Percentiles rank a stretch among this genome's conserved stretches.
These are phyloP conservation scores for Trichoderma asperellum DNA, from an alignment of 2,329 filamentous ascomycete genomes.

Conservation along the genomic window DNA sequence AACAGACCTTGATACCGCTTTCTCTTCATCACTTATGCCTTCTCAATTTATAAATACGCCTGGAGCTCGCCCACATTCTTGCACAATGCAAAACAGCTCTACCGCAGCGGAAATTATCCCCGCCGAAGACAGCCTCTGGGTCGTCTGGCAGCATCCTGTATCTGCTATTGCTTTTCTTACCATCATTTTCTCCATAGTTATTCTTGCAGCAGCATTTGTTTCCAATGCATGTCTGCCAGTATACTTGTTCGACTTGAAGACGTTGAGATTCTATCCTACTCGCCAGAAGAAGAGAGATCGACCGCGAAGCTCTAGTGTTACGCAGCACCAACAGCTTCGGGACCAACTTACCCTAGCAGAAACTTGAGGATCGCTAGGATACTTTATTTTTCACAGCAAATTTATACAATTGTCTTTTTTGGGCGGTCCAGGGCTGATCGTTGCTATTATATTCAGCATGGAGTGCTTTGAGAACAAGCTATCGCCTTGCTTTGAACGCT, in stretches of 20 bases:
- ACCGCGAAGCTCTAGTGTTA: background rate
- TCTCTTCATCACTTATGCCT: background rate
- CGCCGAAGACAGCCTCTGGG: background rate
- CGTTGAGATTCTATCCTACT: background rate
- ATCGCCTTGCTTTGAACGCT: slow-evolving; percentile 41
- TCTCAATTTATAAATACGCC: background rate
- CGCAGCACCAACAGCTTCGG: background rate
- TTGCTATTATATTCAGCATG: slow-evolving; percentile 38
- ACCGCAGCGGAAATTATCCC: background rate
- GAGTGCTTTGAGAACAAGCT: slow-evolving; percentile 38
- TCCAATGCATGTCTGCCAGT: slow-evolving; percentile 11
- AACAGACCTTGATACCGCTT: background rate
- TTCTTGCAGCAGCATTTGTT: slow-evolving; percentile 18
- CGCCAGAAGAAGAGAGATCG: background rate
- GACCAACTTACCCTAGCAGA: background rate
- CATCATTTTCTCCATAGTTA: slow-evolving; percentile 19
- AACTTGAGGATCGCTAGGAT: background rate
- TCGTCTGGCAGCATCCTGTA: slow-evolving; percentile 26
- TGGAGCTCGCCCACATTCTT: background rate
- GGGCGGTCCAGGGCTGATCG: background rate
- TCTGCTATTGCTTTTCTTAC: slow-evolving; percentile 12
- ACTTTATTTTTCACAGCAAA: background rate
- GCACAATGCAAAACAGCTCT: slow-evolving; percentile 7
- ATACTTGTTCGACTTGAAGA: background rate
- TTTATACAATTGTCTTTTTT: background rate